A percentile compares a stretch with the other conserved stretches of the same genome.
phyloP scores from a whole-genome alignment of 306 rosid species.

The Pyrus bretschneideri region DNA sequence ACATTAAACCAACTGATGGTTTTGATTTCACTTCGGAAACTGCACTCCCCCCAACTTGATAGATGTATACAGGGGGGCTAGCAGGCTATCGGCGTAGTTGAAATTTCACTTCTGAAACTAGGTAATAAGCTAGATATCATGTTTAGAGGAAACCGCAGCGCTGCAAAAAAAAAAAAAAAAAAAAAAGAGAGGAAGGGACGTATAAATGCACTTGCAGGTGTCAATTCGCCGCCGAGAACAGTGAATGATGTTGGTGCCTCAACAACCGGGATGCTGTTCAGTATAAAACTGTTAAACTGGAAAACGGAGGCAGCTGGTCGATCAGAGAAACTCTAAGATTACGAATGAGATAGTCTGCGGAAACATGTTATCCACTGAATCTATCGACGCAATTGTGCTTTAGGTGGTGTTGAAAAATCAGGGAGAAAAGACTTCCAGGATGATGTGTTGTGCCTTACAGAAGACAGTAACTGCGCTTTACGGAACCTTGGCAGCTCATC shows the following conservation, averaged over 20 bases:
- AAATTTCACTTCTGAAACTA: neutral
- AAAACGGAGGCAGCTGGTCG: slow-evolving; percentile 11
- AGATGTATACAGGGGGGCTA: neutral
- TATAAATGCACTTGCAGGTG: slow-evolving; percentile 66
- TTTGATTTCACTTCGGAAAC: slow-evolving; percentile 8
- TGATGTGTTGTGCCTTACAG: too few species aligned
- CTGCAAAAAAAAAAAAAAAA: slow-evolving; percentile 36
- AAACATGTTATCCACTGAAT: neutral
- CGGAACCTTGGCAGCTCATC: slow-evolving; percentile 67
- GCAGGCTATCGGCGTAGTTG: neutral
- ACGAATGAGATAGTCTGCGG: neutral
- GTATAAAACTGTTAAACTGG: slow-evolving; percentile 68
- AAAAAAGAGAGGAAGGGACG: slow-evolving; percentile 54
- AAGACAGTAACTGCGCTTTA: slow-evolving; percentile 6
- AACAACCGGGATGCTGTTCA: slow-evolving; percentile 75
- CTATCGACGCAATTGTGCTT: too few species aligned
- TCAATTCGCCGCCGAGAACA: slow-evolving; percentile 73
- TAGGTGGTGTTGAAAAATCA: neutral
- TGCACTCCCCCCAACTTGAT: slow-evolving; percentile 5
- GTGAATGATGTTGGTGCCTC: slow-evolving; percentile 72
- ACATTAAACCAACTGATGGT: slow-evolving; percentile 24
- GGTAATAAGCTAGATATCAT: slow-evolving; percentile 65
- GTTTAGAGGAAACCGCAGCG: slow-evolving; percentile 64
- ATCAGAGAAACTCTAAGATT: neutral
- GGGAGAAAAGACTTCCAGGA: neutral